Evolutionary conservation across 176 grass and related monocot species (phyloP), one percentile per base, ranked within the genome.

Genomic region (Tillandsia leiboldiana): DNA sequence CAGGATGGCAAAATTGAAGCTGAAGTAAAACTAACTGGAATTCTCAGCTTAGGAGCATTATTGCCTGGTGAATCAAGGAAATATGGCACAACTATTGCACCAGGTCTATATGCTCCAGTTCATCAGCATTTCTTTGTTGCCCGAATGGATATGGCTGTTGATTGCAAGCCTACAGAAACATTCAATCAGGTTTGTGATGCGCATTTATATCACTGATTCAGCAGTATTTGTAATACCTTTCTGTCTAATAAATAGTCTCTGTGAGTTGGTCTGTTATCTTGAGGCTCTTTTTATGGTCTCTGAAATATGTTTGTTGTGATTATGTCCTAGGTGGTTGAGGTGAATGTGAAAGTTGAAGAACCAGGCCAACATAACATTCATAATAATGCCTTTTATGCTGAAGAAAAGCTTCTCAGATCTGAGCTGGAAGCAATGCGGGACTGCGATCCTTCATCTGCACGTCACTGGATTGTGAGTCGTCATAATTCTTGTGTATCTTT

Each of bases 41-140:
- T 99, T 84, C 90, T 99, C 26, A 99, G 95, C 53, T 80, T 99
- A 80, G 95, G 95, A 83, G 90, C 95, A 73, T 73, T 99, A 68
- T 87, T 88, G 87, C 95, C 95, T 51, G 95, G 95, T 49, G 90
- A 94, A 84, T 84, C 84, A 66, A 87, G 90, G 65, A 99, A 94
- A 91, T 99, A 88, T 75, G 95, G 95, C 68, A 99, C 95, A 51
- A 99, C 90, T 15, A 99, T 99, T 86, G 90, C 95, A 70, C 95
- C 95, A 67, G 87, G 87, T 82, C 66, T 99, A 76, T 99, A 99
- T 84, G 95, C 95, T 86, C 95, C 95, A 48, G 95, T 99, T 80
- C 95, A 99, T 73, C 95, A 94, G 66, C 95, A 94, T 90, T 99
- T 99, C 78, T 99, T 99, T 84, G 90, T 99, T 86, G 87, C 95